Base-by-base conservation (phyloP, 2,329 filamentous ascomycete species). In the Cladosporium cucumerinum region DNA sequence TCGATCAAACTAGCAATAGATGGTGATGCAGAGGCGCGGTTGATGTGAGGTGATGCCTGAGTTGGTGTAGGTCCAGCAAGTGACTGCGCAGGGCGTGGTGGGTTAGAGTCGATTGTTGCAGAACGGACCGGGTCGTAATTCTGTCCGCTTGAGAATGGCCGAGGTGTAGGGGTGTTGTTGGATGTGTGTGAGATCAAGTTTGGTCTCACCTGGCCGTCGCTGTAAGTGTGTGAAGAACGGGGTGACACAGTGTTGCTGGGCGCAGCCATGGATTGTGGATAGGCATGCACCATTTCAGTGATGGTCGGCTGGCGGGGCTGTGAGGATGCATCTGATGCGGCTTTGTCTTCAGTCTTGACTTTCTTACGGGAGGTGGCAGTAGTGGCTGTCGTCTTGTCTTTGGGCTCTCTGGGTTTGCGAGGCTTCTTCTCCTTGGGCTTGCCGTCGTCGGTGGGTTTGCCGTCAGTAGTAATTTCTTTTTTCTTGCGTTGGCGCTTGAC, bases 1-100 rank as follows among this genome's bases (percentile, higher is more conserved):
- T 97, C 92, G 59, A 97, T 91, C 65, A 97, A 84, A 78, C 92
- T 96, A 6, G 92, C 89, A 70, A 97, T 97, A 2, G 94, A 94
- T 1, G 94, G 93, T 5, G 94, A 97, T 46, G 90, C 90, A 74
- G 91, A 94, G n/a, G 91, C 90, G 63, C 90, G 87, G 77, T 90
- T 89, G 62, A 85, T 78, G 66, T 73, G 77, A 23, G 80, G 77
- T 49, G 79, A 79, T 18, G 76, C 64, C 73, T 72, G 79, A 72
- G 70, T 75, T 67, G 67, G 78, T 62, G 67, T 69, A 64, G 61
- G 51, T 61, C 69, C 68, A 64, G 69, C 71, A 26, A 65, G 36
- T 43, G 68, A 65, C n/a, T 65, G 66, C 39, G 66, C 60, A 11
- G 68, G 54, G 28, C 69, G 71, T 36, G 70, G 69, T 21, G 69